Evolutionary conservation across 1,284 basidiomycete genomes (phyloP).

Genomic region (Trametes pubescens): DNA sequence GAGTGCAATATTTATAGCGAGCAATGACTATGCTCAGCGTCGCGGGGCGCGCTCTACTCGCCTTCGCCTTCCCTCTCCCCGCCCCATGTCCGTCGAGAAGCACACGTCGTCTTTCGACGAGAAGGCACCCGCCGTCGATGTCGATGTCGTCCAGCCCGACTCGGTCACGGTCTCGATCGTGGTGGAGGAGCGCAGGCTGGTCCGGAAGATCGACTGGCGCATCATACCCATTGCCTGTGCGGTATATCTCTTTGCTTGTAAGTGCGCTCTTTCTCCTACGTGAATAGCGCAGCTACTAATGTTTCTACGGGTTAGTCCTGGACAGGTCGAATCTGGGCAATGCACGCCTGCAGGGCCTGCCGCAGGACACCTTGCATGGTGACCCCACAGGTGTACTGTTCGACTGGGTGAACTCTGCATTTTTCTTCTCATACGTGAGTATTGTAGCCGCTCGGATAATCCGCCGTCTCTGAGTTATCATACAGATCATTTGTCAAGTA

Average conservation of each 20-base stretch:
- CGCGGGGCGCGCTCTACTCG: not conserved
- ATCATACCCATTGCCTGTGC: constrained; percentile 77
- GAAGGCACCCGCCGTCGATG: constrained; percentile 15
- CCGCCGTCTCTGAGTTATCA: not conserved
- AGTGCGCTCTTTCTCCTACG: constrained; percentile 34
- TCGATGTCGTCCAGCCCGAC: constrained; percentile 1
- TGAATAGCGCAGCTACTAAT: not conserved
- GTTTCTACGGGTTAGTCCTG: constrained; percentile 55
- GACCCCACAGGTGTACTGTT: constrained; percentile 72
- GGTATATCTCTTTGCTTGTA: constrained; percentile 80
- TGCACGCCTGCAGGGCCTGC: constrained; percentile 75
- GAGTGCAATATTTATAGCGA: constrained; percentile 16
- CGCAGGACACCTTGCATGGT: constrained; percentile 67
- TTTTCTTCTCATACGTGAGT: constrained; percentile 79
- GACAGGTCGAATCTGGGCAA: constrained; percentile 82
- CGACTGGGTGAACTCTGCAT: constrained; percentile 78
- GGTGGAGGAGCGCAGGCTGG: constrained; percentile 61
- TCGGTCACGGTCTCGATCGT: constrained; percentile 4
- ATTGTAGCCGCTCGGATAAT: not conserved
- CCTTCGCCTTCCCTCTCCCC: not conserved
- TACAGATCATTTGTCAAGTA: constrained; percentile 72
- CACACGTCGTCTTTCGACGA: constrained; percentile 19
- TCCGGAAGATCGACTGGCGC: constrained; percentile 70
- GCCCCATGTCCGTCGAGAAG: constrained; percentile 25
- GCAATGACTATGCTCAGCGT: not conserved